phyloP scores from a whole-genome alignment of 2,329 filamentous ascomycete genomes.

The Leptographium lundbergii region DNA sequence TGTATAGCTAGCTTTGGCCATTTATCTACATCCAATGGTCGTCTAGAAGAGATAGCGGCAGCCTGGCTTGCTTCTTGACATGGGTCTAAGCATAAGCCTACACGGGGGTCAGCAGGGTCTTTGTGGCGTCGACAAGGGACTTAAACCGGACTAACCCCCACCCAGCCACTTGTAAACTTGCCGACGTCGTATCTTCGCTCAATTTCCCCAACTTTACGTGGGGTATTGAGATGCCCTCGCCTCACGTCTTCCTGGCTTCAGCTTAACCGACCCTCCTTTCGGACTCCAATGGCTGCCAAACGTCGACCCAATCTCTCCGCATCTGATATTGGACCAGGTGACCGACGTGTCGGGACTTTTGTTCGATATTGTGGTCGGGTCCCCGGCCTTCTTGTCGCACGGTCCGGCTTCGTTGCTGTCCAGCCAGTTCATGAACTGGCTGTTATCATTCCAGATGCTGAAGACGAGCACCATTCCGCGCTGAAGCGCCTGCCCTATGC shows the following conservation, averaged over 20 bases:
- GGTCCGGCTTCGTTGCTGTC: slow-evolving; percentile 32
- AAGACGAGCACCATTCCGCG: slow-evolving; percentile 32
- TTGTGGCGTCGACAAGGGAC: too few species aligned
- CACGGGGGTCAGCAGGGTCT: too few species aligned
- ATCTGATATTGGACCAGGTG: slow-evolving; percentile 43
- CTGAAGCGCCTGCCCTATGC: slow-evolving; percentile 35
- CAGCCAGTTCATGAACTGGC: slow-evolving; percentile 37
- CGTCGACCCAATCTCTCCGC: slow-evolving; percentile 48
- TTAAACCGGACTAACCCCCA: too few species aligned
- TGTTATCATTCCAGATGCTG: slow-evolving; percentile 34
- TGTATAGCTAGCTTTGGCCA: too few species aligned
- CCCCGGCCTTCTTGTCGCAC: slow-evolving; percentile 39
- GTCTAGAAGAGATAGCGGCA: too few species aligned
- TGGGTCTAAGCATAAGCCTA: too few species aligned
- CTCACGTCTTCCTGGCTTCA: background rate
- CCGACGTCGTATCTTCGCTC: too few species aligned
- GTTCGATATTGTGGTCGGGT: slow-evolving; percentile 32
- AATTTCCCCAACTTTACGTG: too few species aligned
- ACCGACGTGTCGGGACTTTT: slow-evolving; percentile 36
- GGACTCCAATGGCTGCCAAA: slow-evolving; percentile 12
- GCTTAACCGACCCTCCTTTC: background rate
- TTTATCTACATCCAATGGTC: too few species aligned
- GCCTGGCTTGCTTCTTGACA: too few species aligned
- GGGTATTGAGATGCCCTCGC: background rate
- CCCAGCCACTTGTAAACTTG: too few species aligned